phyloP scores from a whole-genome alignment of 106 monocot species.

The Dioscorea zingiberensis region DNA sequence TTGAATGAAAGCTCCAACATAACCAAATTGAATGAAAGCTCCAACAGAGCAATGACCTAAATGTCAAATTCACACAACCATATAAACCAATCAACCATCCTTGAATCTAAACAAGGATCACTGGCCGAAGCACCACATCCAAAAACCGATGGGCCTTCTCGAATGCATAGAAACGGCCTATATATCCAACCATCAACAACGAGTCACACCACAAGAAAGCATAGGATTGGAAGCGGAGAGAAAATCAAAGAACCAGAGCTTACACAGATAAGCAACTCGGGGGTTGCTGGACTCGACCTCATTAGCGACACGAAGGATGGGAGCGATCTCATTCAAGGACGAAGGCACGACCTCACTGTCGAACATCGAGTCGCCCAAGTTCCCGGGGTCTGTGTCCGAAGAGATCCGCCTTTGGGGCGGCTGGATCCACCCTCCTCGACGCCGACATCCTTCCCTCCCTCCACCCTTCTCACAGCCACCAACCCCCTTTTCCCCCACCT shows the following conservation, averaged over 20 bases:
- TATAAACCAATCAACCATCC: too few relatives aligned
- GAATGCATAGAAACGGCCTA: conserved; percentile 77
- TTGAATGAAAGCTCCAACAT: too few relatives aligned
- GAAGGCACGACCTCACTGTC: conserved; percentile 10
- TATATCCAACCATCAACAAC: conserved; percentile 2
- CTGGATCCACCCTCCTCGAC: conserved; percentile 5
- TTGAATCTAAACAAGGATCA: too few relatives aligned
- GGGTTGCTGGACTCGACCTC: conserved; percentile 4
- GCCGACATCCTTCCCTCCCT: neutral
- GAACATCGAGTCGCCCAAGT: conserved; percentile 3
- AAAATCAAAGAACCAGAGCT: neutral
- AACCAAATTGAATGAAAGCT: too few relatives aligned
- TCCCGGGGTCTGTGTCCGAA: conserved; percentile 14
- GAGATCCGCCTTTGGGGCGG: conserved; percentile 5
- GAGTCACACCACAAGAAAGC: neutral
- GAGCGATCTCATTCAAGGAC: conserved; percentile 8
- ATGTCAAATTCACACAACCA: too few relatives aligned
- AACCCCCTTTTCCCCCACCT: neutral
- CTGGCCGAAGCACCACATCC: too few relatives aligned
- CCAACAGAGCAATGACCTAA: too few relatives aligned
- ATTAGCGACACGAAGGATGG: conserved; percentile 12
- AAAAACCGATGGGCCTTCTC: conserved; percentile 73
- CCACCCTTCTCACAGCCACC: neutral
- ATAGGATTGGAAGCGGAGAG: neutral
- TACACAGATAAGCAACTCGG: conserved; percentile 13